Percentiles rank a stretch among this genome's conserved stretches.
phyloP scores from a whole-genome alignment of 2,329 filamentous ascomycete genomes.

The Uncinocarpus reesii region DNA sequence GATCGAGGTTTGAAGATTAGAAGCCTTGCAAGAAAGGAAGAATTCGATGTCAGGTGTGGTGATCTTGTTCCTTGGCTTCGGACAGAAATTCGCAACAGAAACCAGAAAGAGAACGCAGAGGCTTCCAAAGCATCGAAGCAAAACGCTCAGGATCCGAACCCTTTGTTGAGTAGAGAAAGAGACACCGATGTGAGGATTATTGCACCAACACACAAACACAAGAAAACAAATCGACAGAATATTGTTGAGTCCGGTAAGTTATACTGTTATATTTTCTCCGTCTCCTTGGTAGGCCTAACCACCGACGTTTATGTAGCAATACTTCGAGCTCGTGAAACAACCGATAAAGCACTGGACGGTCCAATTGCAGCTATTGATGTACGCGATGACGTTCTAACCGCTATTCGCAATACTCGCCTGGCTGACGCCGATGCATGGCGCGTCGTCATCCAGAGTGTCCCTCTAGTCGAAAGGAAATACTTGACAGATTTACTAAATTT shows the following conservation, averaged over 20 bases:
- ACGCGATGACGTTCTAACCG: slow-evolving; percentile 68
- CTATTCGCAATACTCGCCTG: slow-evolving; percentile 62
- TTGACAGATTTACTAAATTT: slow-evolving; percentile 71
- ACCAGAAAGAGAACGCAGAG: slow-evolving; percentile 46
- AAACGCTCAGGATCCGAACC: slow-evolving; percentile 27
- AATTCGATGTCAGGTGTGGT: slow-evolving; percentile 61
- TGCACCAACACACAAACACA: slow-evolving; percentile 68
- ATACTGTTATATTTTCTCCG: background rate
- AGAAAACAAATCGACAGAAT: slow-evolving; percentile 79
- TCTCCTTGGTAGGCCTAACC: background rate
- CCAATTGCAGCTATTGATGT: slow-evolving; percentile 83
- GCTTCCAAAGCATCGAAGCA: slow-evolving; percentile 35
- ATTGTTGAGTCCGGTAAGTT: slow-evolving; percentile 71
- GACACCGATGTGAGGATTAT: slow-evolving; percentile 76
- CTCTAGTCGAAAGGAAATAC: slow-evolving; percentile 69
- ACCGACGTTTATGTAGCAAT: slow-evolving; percentile 35
- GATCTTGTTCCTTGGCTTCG: slow-evolving; percentile 74
- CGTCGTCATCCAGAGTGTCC: slow-evolving; percentile 64
- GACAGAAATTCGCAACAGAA: slow-evolving; percentile 68
- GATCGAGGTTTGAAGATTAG: slow-evolving; percentile 60
- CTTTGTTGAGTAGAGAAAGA: slow-evolving; percentile 33
- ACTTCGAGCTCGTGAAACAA: slow-evolving; percentile 48
- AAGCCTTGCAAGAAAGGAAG: slow-evolving; percentile 66
- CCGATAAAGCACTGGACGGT: slow-evolving; percentile 61
- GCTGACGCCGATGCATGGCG: slow-evolving; percentile 78